Percentiles rank a stretch among this genome's conserved stretches.
Conservation (phyloP, 2,329 filamentous ascomycete species). For the Talaromyces islandicus region DNA sequence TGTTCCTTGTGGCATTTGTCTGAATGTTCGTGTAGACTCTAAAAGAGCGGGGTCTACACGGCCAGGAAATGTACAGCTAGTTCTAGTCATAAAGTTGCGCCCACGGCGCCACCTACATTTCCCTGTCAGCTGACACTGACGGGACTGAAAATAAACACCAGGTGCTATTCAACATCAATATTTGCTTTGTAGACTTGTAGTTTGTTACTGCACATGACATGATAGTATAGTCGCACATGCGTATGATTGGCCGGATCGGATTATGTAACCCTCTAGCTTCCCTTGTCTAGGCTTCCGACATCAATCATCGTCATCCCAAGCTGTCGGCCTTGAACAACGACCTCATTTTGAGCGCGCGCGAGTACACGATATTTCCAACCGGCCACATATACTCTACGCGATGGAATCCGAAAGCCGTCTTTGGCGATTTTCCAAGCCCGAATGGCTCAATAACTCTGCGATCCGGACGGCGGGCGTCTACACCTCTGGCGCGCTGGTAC, state of each 20-base stretch:
- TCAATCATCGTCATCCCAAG: not conserved
- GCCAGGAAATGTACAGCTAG: not conserved
- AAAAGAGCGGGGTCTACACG: not conserved
- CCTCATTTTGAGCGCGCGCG: not conserved
- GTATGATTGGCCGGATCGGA: not conserved
- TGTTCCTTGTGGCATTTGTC: not conserved
- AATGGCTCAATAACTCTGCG: conserved; percentile 61
- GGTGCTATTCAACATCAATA: not conserved
- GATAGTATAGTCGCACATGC: not conserved
- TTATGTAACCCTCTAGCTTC: not conserved
- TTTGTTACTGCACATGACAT: not conserved
- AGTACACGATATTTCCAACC: not conserved
- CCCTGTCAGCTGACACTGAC: not conserved
- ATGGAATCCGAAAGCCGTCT: conserved; percentile 51
- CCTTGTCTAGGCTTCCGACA: not conserved
- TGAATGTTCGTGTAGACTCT: not conserved
- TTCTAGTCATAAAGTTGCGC: not conserved
- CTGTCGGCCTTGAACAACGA: not conserved
- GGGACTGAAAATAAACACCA: not conserved
- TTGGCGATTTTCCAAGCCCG: conserved; percentile 62
- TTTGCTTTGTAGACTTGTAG: not conserved
- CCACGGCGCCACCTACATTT: not conserved
- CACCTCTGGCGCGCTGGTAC: conserved; percentile 58
- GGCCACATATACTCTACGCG: not conserved
- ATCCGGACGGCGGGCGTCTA: conserved; percentile 62